A percentile compares a stretch with the other conserved stretches of the same genome.
Evolutionary conservation across 495 filamentous ascomycete species (phyloP).

Genomic region (Penicillium steckii): DNA sequence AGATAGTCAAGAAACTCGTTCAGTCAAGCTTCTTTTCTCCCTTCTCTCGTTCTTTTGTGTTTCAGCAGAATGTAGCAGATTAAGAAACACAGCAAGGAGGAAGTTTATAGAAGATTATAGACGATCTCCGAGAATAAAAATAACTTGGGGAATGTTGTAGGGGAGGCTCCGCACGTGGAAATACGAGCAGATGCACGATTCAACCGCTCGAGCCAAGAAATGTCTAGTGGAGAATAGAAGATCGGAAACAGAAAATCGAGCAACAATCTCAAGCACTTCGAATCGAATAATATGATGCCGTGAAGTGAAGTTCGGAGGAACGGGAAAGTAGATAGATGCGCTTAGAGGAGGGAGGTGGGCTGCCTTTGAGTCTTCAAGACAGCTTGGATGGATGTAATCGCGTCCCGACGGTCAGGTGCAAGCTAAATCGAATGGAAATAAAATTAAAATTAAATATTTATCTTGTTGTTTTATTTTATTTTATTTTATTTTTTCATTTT

Average conservation of each 20-base stretch:
- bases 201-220: conserved; percentile 2
- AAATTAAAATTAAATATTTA: conserved; percentile 1
- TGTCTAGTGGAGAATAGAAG: background rate
- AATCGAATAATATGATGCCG: background rate
- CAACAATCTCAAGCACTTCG: background rate
- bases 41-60: background rate
- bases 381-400: conserved; percentile 10
- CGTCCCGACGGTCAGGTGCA: conserved; percentile 13
- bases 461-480: too few species aligned
- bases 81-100: conserved; percentile 1
- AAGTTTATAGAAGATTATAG: conserved; percentile 8
- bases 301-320: background rate
- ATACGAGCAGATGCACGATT: conserved; percentile 13
- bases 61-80: background rate
- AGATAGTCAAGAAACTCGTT: too few species aligned
- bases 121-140: conserved; percentile 15
- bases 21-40: too few species aligned
- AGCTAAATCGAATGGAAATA: background rate
- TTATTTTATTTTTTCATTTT: too few species aligned
- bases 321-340: conserved; percentile 1
- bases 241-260: background rate
- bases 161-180: conserved; percentile 19
- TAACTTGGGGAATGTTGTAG: conserved; percentile 10
- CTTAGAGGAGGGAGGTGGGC: background rate
- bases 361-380: conserved; percentile 1